These are phyloP conservation scores for Porpolomopsis calyptriformis DNA, from an alignment of 768 basidiomycete genomes.

Conservation along the genomic window DNA sequence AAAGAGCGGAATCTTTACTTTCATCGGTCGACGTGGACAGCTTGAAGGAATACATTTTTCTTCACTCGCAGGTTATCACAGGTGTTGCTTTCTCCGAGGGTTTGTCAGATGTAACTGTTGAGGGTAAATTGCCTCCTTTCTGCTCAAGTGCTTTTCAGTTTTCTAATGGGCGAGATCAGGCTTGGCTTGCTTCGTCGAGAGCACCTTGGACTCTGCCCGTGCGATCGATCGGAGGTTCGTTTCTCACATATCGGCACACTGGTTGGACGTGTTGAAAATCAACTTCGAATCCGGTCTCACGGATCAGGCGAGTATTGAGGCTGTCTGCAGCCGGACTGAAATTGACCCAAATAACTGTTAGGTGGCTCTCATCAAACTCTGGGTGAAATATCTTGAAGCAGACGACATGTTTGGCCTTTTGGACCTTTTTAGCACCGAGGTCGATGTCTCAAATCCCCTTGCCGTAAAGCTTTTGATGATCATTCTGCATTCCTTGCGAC, in stretches of 20 bases:
- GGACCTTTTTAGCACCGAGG: conserved; percentile 22
- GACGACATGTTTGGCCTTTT: conserved; percentile 35
- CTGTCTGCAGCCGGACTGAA: background rate
- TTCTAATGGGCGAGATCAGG: conserved; percentile 23
- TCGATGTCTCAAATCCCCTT: conserved; percentile 5
- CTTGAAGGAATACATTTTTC: conserved; percentile 34
- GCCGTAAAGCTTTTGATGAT: conserved; percentile 21
- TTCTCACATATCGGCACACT: conserved; percentile 31
- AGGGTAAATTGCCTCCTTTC: conserved; percentile 23
- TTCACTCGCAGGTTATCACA: conserved; percentile 23
- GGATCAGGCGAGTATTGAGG: background rate
- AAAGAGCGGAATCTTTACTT: conserved; percentile 18
- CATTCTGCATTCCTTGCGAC: conserved; percentile 27
- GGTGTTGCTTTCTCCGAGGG: conserved; percentile 22
- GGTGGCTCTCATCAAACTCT: conserved; percentile 26
- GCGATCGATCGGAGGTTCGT: conserved; percentile 30
- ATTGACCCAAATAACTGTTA: conserved; percentile 8
- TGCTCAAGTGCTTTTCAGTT: background rate
- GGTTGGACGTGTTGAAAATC: conserved; percentile 22
- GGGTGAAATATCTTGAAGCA: conserved; percentile 46
- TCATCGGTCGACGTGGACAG: conserved; percentile 18
- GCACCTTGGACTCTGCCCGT: conserved; percentile 27
- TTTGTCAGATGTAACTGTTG: conserved; percentile 17
- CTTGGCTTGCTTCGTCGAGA: conserved; percentile 29
- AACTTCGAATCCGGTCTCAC: conserved; percentile 1